Conservation (phyloP, 441 rosid genomes). For the Eruca vesicaria region DNA sequence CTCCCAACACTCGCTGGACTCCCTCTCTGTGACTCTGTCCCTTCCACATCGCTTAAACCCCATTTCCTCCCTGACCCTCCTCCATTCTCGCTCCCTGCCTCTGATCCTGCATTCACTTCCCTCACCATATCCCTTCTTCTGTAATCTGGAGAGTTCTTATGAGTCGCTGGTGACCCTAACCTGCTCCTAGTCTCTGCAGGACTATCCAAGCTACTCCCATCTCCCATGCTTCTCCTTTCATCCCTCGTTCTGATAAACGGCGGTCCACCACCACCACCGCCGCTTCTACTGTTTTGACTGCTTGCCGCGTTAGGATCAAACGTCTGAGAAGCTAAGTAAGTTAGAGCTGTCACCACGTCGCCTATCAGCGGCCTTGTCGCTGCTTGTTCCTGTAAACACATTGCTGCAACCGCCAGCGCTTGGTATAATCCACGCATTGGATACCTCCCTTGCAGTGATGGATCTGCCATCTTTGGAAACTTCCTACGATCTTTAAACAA, state of each 20-base stretch:
- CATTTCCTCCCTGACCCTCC: conserved; percentile 87
- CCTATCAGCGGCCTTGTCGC: conserved; percentile 96
- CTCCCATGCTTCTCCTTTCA: conserved; percentile 58
- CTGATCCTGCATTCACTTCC: conserved; percentile 58
- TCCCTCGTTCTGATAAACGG: conserved; percentile 71
- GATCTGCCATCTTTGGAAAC: conserved; percentile 98
- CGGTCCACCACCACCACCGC: conserved; percentile 49
- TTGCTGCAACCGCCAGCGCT: conserved; percentile 98
- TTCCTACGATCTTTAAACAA: conserved; percentile 94
- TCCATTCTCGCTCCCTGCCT: conserved; percentile 61
- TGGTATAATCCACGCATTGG: conserved; percentile 97
- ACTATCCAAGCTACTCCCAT: conserved; percentile 67
- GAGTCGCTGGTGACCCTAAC: conserved; percentile 71
- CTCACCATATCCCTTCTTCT: conserved; percentile 64
- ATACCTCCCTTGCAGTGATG: conserved; percentile 81
- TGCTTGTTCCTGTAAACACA: conserved; percentile 99
- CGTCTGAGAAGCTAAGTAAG: conserved; percentile 92
- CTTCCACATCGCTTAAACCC: conserved; percentile 66
- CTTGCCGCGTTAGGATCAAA: conserved; percentile 65
- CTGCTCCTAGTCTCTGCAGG: conserved; percentile 56
- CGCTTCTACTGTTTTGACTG: conserved; percentile 56
- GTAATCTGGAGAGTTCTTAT: conserved; percentile 84
- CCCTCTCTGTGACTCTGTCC: conserved; percentile 63
- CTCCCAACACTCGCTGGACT: conserved; percentile 71
- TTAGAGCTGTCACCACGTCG: conserved; percentile 93